These are phyloP conservation scores for Mrakia blollopis DNA, from an alignment of 768 basidiomycete species.

Conservation along the genomic window DNA sequence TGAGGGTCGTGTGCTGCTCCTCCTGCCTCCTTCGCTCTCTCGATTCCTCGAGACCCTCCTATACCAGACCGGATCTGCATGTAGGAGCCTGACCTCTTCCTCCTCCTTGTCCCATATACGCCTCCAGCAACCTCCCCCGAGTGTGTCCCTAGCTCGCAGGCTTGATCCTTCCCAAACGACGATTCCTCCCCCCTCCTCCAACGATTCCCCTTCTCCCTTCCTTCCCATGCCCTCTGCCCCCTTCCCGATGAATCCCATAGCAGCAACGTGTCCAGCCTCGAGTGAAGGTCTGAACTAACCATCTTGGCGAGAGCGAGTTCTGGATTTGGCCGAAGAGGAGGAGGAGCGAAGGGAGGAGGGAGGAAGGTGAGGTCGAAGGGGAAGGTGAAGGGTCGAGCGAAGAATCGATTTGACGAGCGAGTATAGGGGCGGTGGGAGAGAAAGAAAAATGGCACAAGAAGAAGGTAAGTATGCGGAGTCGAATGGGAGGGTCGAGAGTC, in stretches of 20 bases:
- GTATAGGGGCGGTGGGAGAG: background rate
- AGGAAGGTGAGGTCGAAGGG: conserved; percentile 6
- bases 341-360: background rate
- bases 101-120: background rate
- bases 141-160: background rate
- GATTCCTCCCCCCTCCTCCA: background rate
- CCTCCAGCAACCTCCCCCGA: background rate
- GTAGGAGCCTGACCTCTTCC: conserved; percentile 10
- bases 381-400: conserved; percentile 1
- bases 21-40: background rate
- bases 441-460: background rate
- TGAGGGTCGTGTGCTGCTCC: conserved; percentile 1
- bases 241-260: background rate
- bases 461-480: no score
- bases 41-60: background rate
- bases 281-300: conserved; percentile 12
- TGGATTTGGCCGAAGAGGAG: background rate
- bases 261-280: background rate
- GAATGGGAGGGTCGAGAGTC: no score
- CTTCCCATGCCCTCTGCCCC: background rate
- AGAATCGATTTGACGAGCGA: background rate
- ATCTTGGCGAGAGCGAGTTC: conserved; percentile 7
- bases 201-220: background rate
- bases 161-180: background rate
- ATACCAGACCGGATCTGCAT: background rate